Conservation (phyloP, 345 rosid species). For the Eutrema japonicum region DNA sequence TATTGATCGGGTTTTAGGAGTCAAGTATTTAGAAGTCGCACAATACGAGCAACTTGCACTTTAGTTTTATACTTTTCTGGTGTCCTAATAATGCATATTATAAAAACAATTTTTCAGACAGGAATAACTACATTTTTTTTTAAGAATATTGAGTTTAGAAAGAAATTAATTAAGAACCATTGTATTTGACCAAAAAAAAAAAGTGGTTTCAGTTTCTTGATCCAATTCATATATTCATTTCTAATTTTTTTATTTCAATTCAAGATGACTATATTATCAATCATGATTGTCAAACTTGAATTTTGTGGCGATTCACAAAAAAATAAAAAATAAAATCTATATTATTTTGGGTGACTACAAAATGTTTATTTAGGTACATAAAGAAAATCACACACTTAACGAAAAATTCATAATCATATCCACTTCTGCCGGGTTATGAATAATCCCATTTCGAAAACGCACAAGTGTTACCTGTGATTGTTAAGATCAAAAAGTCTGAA, state of each 20-base stretch:
- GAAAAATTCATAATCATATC: neutral
- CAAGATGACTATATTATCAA: neutral
- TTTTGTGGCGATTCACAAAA: neutral
- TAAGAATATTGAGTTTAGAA: neutral
- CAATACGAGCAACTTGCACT: constrained; percentile 21
- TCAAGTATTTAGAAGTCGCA: constrained; percentile 19
- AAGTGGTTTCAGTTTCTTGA: neutral
- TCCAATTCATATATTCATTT: neutral
- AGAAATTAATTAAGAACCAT: neutral
- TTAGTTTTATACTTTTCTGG: neutral
- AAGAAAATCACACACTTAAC: neutral
- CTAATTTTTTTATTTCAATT: neutral
- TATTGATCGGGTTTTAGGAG: constrained; percentile 24
- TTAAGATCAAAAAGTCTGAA: neutral
- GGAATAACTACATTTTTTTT: neutral
- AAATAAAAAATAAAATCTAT: neutral
- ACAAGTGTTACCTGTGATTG: neutral
- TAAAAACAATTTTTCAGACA: neutral
- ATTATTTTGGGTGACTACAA: neutral
- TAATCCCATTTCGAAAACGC: neutral
- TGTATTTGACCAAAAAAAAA: neutral
- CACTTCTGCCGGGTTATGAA: constrained; percentile 4
- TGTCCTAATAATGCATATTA: constrained; percentile 13
- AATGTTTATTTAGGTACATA: neutral
- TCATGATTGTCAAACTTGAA: neutral